Percentiles rank a stretch among this genome's conserved stretches.
Evolutionary conservation across 768 basidiomycete species (phyloP).

Genomic region (Panaeolus papilionaceus): DNA sequence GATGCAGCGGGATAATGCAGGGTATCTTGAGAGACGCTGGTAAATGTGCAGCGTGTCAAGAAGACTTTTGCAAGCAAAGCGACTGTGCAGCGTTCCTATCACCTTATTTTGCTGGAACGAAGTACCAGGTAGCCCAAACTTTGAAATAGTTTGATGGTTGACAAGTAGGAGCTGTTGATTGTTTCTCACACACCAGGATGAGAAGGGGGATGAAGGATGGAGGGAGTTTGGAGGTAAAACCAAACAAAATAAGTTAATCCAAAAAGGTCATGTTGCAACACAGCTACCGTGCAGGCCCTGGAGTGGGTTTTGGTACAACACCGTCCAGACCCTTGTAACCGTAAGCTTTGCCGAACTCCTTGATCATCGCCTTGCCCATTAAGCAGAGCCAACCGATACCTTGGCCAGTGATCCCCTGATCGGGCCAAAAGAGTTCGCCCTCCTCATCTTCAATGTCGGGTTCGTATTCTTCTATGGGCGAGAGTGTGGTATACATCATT

Average conservation of each 20-base stretch:
- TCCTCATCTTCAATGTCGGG: conserved; percentile 87
- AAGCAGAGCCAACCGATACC: conserved; percentile 89
- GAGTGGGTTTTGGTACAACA: conserved; percentile 70
- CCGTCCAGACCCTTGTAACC: conserved; percentile 77
- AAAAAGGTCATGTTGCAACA: conserved; percentile 15
- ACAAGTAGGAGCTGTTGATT: conserved; percentile 5
- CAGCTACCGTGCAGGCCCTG: conserved; percentile 31
- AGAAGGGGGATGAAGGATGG: conserved; percentile 15
- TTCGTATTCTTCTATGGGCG: conserved; percentile 73
- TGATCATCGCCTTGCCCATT: conserved; percentile 87
- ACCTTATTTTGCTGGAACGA: conserved; percentile 3
- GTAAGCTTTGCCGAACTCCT: conserved; percentile 77
- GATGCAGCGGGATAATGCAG: conserved; percentile 1
- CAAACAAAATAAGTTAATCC: conserved; percentile 15
- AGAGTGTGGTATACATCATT: conserved; percentile 68
- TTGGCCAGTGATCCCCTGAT: conserved; percentile 73
- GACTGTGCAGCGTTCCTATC: conserved; percentile 11
- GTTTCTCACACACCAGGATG: conserved; percentile 26
- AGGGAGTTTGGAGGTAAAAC: neutral
- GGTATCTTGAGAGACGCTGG: neutral
- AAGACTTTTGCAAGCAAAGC: neutral
- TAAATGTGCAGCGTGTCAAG: neutral
- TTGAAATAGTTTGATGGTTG: conserved; percentile 9
- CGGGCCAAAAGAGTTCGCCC: conserved; percentile 87
- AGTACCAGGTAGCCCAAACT: conserved; percentile 7